A percentile compares a stretch with the other conserved stretches of the same genome.
phyloP scores from a whole-genome alignment of 2,329 filamentous ascomycete genomes.

The Aspergillus aculeatinus region DNA sequence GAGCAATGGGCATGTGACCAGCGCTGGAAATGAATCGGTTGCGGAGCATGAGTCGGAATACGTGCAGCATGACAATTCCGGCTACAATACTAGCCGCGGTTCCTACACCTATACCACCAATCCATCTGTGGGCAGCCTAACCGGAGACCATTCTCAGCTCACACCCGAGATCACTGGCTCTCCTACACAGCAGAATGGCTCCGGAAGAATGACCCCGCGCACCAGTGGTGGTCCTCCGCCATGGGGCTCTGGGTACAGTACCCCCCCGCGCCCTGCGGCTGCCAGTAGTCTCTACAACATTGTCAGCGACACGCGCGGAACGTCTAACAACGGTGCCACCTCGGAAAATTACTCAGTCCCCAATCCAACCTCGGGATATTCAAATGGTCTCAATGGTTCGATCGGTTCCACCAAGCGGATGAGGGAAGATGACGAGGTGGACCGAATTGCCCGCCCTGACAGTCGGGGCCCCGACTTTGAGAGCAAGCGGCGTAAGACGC shows the following conservation, averaged over 20 bases:
- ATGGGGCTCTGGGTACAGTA: constrained; percentile 74
- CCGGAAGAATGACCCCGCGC: constrained; percentile 81
- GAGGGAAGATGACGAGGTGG: constrained; percentile 64
- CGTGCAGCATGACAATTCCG: constrained; percentile 72
- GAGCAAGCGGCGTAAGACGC: constrained; percentile 77
- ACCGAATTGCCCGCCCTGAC: constrained; percentile 65
- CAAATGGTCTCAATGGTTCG: constrained; percentile 67
- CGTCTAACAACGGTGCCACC: constrained; percentile 61
- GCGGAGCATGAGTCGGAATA: constrained; percentile 75
- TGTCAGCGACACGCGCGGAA: constrained; percentile 74
- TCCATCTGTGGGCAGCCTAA: constrained; percentile 63
- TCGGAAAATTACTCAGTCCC: constrained; percentile 70
- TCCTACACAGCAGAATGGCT: constrained; percentile 73
- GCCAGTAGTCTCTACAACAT: constrained; percentile 86
- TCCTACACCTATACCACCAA: constrained; percentile 75
- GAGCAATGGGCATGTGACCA: constrained; percentile 55
- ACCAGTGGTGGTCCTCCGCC: constrained; percentile 71
- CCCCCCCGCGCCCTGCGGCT: constrained; percentile 68
- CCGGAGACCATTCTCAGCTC: constrained; percentile 72
- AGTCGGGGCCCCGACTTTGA: constrained; percentile 60
- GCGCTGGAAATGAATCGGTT: constrained; percentile 62
- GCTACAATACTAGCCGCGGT: constrained; percentile 69
- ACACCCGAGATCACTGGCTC: constrained; percentile 81
- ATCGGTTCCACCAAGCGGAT: constrained; percentile 59
- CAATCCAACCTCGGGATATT: constrained; percentile 56